Evolutionary conservation across 495 filamentous ascomycete genomes (phyloP).

Genomic region (Tuber aestivum): DNA sequence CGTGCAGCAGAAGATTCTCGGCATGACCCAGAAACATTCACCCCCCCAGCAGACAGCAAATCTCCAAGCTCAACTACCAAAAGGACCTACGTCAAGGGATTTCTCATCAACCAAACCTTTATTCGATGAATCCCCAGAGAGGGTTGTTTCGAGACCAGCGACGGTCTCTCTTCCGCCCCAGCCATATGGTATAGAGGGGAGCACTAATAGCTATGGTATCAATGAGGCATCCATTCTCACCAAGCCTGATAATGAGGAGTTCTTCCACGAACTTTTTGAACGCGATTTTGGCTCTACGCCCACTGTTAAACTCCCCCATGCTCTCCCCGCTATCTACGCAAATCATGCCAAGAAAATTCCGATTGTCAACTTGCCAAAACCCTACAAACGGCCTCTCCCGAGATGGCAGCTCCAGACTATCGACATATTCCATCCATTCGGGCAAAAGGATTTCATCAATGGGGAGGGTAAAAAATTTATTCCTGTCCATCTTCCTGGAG

Average conservation of each 20-base stretch:
- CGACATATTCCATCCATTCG: constrained; percentile 29
- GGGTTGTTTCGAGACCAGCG: constrained; percentile 18
- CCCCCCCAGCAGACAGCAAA: constrained; percentile 20
- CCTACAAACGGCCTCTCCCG: constrained; percentile 6
- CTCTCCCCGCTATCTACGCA: constrained; percentile 24
- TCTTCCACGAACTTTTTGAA: constrained; percentile 38
- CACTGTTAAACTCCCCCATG: constrained; percentile 37
- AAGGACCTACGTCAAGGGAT: constrained; percentile 24
- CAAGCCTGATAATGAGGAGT: constrained; percentile 42
- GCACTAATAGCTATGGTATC: constrained; percentile 23
- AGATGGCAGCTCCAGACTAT: constrained; percentile 21
- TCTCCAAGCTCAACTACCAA: constrained; percentile 24
- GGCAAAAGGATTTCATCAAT: constrained; percentile 29
- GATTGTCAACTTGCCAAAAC: constrained; percentile 16
- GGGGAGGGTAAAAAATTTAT: constrained; percentile 32
- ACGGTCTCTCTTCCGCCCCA: constrained; percentile 31
- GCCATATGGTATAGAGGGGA: constrained; percentile 6
- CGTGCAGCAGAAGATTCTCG: constrained; percentile 28
- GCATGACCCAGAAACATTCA: constrained; percentile 23
- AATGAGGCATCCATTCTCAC: constrained; percentile 30
- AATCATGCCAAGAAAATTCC: constrained; percentile 17
- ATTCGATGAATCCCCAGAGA: constrained; percentile 32
- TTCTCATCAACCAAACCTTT: constrained; percentile 36
- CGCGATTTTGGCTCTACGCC: constrained; percentile 42
- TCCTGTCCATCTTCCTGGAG: constrained; percentile 37